Conservation (phyloP, 2,329 filamentous ascomycete genomes). For the Emydomyces testavorans region DNA sequence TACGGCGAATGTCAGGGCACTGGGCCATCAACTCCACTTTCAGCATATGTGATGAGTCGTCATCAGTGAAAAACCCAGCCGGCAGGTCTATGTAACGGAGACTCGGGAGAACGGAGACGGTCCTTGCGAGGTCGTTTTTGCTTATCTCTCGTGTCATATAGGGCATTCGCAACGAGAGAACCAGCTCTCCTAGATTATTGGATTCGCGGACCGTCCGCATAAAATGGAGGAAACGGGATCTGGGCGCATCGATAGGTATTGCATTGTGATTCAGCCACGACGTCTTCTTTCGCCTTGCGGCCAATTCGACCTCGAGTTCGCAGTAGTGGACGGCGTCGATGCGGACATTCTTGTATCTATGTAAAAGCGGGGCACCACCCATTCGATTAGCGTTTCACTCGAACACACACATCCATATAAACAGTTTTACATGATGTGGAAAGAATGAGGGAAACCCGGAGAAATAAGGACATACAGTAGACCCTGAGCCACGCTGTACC, state of each 20-base stretch:
- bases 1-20: constrained; percentile 75
- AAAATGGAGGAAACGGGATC: constrained; percentile 63
- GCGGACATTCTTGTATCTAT: constrained; percentile 74
- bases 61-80: constrained; percentile 74
- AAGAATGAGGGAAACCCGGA: background rate
- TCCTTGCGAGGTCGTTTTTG: constrained; percentile 72
- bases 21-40: constrained; percentile 73
- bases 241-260: constrained; percentile 67
- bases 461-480: constrained; percentile 47
- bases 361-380: constrained; percentile 1
- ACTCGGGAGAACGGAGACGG: constrained; percentile 73
- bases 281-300: constrained; percentile 64
- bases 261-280: constrained; percentile 65
- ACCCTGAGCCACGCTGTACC: constrained; percentile 49
- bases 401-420: background rate
- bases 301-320: constrained; percentile 67
- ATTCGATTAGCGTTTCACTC: constrained; percentile 9
- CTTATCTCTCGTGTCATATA: constrained; percentile 90
- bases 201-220: constrained; percentile 73
- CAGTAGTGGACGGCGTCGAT: constrained; percentile 95
- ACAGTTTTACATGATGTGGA: constrained; percentile 1
- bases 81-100: constrained; percentile 83
- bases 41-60: constrained; percentile 60
- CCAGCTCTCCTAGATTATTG: constrained; percentile 54
- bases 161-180: constrained; percentile 73